A percentile compares a stretch with the other conserved stretches of the same genome.
Evolutionary conservation across 805 yeast genomes (phyloP).

Genomic region (Kazachstania viticola): DNA sequence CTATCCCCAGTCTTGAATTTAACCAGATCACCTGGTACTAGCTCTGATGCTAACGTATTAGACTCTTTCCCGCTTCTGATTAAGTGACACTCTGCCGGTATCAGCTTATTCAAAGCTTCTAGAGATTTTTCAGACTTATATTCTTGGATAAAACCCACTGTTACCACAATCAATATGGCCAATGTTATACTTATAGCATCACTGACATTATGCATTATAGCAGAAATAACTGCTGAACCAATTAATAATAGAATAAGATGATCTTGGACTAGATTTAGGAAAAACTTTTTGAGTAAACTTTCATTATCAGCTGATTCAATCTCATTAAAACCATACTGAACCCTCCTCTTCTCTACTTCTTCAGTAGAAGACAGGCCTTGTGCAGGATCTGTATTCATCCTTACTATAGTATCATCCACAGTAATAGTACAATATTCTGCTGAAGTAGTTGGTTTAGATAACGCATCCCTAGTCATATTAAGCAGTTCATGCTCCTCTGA

Average conservation of each 20-base stretch:
- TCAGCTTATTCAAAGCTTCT: slow-evolving; percentile 84
- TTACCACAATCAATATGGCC: slow-evolving; percentile 86
- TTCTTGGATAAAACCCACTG: slow-evolving; percentile 96
- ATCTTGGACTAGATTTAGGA: slow-evolving; percentile 76
- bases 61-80: slow-evolving; percentile 72
- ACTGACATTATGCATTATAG: slow-evolving; percentile 89
- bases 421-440: slow-evolving; percentile 49
- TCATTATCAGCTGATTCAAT: slow-evolving; percentile 70
- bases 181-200: slow-evolving; percentile 91
- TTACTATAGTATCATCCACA: slow-evolving; percentile 49
- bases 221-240: slow-evolving; percentile 79
- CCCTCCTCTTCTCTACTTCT: slow-evolving; percentile 62
- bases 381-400: slow-evolving; percentile 47
- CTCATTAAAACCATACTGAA: slow-evolving; percentile 74
- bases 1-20: slow-evolving; percentile 87
- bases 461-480: slow-evolving; percentile 13
- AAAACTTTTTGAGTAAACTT: slow-evolving; percentile 52
- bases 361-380: slow-evolving; percentile 57
- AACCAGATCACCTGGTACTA: slow-evolving; percentile 95
- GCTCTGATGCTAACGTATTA: slow-evolving; percentile 70
- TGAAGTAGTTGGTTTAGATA: slow-evolving; percentile 40
- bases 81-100: slow-evolving; percentile 93
- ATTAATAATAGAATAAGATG: slow-evolving; percentile 80
- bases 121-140: slow-evolving; percentile 89
- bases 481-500: slow-evolving; percentile 5